phyloP scores from a whole-genome alignment of 2,329 filamentous ascomycete species.

The Stemphylium vesicarium region DNA sequence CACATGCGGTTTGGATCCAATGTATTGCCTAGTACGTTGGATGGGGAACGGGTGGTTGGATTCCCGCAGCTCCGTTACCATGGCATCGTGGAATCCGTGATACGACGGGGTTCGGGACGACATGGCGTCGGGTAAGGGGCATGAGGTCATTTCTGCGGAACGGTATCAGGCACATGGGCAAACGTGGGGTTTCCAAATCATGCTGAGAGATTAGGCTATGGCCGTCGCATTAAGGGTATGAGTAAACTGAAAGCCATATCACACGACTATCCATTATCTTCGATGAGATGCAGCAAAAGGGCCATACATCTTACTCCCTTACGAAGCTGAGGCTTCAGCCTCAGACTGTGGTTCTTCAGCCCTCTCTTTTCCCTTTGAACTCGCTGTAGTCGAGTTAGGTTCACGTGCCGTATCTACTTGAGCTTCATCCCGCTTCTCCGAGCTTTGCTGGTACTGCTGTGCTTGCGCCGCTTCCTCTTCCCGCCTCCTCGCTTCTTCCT shows the following conservation, averaged over 20 bases:
- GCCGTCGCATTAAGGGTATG: not conserved
- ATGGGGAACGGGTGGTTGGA: too few relatives aligned
- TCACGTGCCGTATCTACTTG: constrained; percentile 3
- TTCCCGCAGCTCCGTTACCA: too few relatives aligned
- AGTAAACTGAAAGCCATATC: not conserved
- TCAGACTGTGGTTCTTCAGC: constrained; percentile 5
- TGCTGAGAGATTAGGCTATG: too few relatives aligned
- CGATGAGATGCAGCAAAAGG: not conserved
- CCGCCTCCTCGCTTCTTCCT: constrained; percentile 17
- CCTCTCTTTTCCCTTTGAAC: constrained; percentile 29
- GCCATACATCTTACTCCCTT: not conserved
- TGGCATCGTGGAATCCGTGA: too few relatives aligned
- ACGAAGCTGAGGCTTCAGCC: not conserved
- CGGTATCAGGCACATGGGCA: too few relatives aligned
- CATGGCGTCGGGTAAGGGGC: too few relatives aligned
- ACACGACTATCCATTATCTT: not conserved
- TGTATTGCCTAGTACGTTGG: too few relatives aligned
- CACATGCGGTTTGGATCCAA: too few relatives aligned
- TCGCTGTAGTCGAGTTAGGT: not conserved
- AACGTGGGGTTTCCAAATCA: too few relatives aligned
- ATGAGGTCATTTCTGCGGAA: too few relatives aligned
- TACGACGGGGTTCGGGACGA: too few relatives aligned
- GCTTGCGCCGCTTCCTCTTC: constrained; percentile 17
- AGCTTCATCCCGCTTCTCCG: constrained; percentile 18
- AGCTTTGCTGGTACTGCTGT: constrained; percentile 1